Evolutionary conservation across 352 stramenopile genomes (phyloP).

Genomic region (Phytophthora fragariaefolia): DNA sequence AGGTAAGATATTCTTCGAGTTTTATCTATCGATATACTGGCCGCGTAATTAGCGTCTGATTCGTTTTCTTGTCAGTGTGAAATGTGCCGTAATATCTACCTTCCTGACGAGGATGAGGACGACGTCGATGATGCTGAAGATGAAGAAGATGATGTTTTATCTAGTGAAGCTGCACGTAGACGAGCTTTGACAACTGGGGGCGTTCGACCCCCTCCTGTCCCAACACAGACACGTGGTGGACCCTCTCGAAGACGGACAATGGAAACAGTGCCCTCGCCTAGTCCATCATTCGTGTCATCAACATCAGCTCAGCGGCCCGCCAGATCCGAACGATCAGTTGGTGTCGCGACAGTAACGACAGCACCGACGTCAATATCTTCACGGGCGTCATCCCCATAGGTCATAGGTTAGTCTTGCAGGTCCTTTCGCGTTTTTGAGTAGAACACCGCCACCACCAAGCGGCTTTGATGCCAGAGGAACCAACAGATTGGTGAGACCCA

Average conservation of each 20-base stretch:
- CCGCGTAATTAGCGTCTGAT: slow-evolving; percentile 15
- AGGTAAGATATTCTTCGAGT: slow-evolving; percentile 46
- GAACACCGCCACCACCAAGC: slow-evolving; percentile 14
- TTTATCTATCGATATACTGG: not conserved
- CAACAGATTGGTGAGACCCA: slow-evolving; percentile 23
- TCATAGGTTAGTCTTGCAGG: slow-evolving; percentile 23
- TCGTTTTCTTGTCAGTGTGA: slow-evolving; percentile 40
- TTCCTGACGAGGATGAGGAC: slow-evolving; percentile 38
- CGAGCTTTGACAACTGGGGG: slow-evolving; percentile 28
- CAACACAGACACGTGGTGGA: slow-evolving; percentile 9
- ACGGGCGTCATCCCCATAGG: slow-evolving; percentile 14
- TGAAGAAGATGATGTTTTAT: slow-evolving; percentile 26
- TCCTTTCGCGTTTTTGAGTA: slow-evolving; percentile 26
- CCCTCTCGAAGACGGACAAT: slow-evolving; percentile 27
- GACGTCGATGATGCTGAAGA: slow-evolving; percentile 28
- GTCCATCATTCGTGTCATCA: slow-evolving; percentile 30
- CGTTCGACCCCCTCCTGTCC: slow-evolving; percentile 11
- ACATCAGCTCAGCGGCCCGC: slow-evolving; percentile 30
- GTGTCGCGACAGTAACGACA: slow-evolving; percentile 31
- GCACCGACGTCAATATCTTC: slow-evolving; percentile 28
- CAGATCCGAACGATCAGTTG: slow-evolving; percentile 29
- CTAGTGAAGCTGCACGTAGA: slow-evolving; percentile 24
- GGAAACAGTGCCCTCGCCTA: slow-evolving; percentile 16
- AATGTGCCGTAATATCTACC: slow-evolving; percentile 55
- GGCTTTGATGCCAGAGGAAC: slow-evolving; percentile 21